Conservation (phyloP, 768 basidiomycete species). For the Leucosporidium creatinivorum region DNA sequence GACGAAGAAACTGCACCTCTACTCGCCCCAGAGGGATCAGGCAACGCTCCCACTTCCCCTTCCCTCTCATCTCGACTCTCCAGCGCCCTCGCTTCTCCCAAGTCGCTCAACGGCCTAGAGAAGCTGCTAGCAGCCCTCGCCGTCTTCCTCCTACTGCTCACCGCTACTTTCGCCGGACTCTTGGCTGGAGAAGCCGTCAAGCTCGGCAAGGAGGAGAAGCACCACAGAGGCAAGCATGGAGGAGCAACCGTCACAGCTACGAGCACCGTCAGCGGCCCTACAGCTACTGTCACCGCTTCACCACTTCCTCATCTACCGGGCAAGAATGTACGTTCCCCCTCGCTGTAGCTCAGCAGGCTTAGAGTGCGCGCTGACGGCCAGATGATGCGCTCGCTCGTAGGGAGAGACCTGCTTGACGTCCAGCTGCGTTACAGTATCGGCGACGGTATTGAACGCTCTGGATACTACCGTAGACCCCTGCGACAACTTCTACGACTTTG, state of each 20-base stretch:
- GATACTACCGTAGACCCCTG: constrained; percentile 84
- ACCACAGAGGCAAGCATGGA: not conserved
- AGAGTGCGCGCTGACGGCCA: not conserved
- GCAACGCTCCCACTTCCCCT: not conserved
- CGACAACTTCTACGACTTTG: constrained; percentile 87
- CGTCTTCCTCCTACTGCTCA: constrained; percentile 69
- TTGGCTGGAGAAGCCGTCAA: constrained; percentile 59
- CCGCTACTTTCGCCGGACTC: constrained; percentile 82
- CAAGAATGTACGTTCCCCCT: constrained; percentile 23
- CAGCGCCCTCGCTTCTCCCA: constrained; percentile 37
- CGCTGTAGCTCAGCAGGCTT: not conserved
- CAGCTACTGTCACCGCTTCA: constrained; percentile 42
- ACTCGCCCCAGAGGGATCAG: not conserved
- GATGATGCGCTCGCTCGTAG: not conserved
- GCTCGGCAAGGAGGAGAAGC: constrained; percentile 4
- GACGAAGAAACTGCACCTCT: not conserved
- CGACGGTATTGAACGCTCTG: constrained; percentile 68
- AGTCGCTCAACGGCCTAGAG: constrained; percentile 74
- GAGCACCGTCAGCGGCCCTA: constrained; percentile 31
- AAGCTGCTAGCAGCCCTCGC: constrained; percentile 69
- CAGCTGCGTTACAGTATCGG: constrained; percentile 74
- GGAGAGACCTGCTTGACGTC: constrained; percentile 65
- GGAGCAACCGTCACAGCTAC: constrained; percentile 37
- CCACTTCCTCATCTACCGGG: constrained; percentile 44
- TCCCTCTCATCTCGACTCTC: not conserved